Evolutionary conservation across 176 grass and related monocot genomes (phyloP).

Genomic region (Avena eriantha): DNA sequence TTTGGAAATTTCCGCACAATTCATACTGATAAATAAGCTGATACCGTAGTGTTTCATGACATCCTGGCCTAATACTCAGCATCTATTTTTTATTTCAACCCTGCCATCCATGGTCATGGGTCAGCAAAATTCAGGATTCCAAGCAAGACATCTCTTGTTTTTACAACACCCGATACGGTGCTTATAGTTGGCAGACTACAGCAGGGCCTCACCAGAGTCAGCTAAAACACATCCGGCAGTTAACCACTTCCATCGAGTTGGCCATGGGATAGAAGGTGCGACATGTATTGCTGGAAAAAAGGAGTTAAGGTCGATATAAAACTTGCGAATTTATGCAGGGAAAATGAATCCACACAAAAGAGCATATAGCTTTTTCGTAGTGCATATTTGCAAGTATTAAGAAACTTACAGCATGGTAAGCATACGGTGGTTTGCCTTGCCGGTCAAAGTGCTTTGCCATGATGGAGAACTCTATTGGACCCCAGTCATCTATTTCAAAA

Average conservation of each 20-base stretch:
- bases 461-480: too few species aligned
- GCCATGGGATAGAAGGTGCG: too few species aligned
- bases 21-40: not conserved
- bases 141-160: too few species aligned
- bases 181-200: too few species aligned
- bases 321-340: conserved; percentile 4
- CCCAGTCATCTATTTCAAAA: conserved; percentile 59
- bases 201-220: too few species aligned
- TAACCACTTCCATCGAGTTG: too few species aligned
- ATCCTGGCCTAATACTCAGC: not conserved
- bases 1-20: not conserved
- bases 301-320: not conserved
- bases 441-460: too few species aligned
- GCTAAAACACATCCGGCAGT: too few species aligned
- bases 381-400: not conserved
- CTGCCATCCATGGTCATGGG: not conserved
- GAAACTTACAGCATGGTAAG: conserved; percentile 23
- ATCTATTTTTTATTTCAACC: conserved; percentile 1
- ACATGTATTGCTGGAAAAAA: conserved; percentile 71
- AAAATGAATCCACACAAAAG: not conserved
- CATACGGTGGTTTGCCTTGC: too few species aligned
- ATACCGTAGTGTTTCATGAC: not conserved
- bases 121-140: too few species aligned
- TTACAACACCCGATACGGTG: too few species aligned
- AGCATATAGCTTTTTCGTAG: not conserved